Base-by-base conservation (phyloP, 441 rosid species). In the Biscutella laevigata region DNA sequence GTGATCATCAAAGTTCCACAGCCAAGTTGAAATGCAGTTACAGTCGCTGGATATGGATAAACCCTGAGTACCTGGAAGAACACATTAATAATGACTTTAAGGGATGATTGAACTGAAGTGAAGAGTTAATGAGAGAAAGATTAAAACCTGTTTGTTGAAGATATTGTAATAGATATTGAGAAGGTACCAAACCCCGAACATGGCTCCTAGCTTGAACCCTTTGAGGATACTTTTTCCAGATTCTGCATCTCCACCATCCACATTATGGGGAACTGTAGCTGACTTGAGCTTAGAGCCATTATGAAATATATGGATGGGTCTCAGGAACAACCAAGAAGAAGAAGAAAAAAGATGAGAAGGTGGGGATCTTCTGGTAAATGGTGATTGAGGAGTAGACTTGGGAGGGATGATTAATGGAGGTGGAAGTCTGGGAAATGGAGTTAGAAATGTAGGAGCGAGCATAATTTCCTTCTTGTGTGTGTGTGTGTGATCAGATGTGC, bases 101-200 rank as follows among this genome's bases (percentile, higher is more conserved):
- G 10, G 15, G 20, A 12, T 14, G n/a, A n/a, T n/a, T n/a, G n/a
- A n/a, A n/a, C n/a, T n/a, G n/a, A n/a, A n/a, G n/a, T n/a, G n/a
- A n/a, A n/a, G n/a, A n/a, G n/a, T n/a, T 29, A 9, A 7, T 11
- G 49, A 33, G 10, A 15, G 7, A 12, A 28, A 41, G 30, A 4
- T 16, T n/a, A 22, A 57, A 51, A 82, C 82, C 86, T 80, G 84
- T 58, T 80, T 83, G 74, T 77, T 83, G 61, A 72, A 78, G 62
- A 83, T 77, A 79, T 80, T 77, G 84, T 72, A 83, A 73, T 76
- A 77, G 59, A 83, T 74, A 28, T 83, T 83, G 58, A 77, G 61
- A 59, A 77, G 62, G 65, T 77, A 83, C 90, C 90, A 83, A 33
- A 71, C 47, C 26, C 70, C 82, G 12, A 80, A 77, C 86, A 83